These are phyloP conservation scores for Ascomycota sp. DNA, from an alignment of 2,329 filamentous ascomycete species.

Conservation along the genomic window DNA sequence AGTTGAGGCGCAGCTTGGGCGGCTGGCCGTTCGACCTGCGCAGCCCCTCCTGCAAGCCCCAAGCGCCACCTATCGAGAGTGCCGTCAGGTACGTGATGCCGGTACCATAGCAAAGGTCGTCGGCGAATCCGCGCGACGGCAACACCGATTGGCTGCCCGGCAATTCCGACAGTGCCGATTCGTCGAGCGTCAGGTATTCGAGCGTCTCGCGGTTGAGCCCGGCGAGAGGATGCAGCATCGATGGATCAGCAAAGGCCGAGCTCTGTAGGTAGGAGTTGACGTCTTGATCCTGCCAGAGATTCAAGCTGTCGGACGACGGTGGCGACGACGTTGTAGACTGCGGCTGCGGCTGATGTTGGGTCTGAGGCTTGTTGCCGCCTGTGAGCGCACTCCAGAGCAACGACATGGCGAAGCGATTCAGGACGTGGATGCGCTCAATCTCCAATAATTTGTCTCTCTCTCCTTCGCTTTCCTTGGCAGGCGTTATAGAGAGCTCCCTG, in stretches of 20 bases:
- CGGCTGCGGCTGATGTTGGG: slow-evolving; percentile 13
- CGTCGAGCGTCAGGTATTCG: slow-evolving; percentile 89
- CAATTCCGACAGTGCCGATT: slow-evolving; percentile 68
- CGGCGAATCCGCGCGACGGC: slow-evolving; percentile 89
- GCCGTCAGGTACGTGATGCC: slow-evolving; percentile 87
- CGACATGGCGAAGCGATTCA: too few relatives aligned
- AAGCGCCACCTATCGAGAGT: slow-evolving; percentile 66
- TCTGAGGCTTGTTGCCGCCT: slow-evolving; percentile 32
- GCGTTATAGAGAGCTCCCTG: too few relatives aligned
- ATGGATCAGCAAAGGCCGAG: slow-evolving; percentile 63
- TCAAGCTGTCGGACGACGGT: slow-evolving; percentile 33
- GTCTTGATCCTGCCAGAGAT: slow-evolving; percentile 55
- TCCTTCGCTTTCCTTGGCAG: too few relatives aligned
- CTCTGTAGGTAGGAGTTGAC: slow-evolving; percentile 70
- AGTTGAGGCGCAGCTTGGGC: slow-evolving; percentile 83
- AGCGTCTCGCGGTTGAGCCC: slow-evolving; percentile 83
- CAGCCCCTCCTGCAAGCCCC: slow-evolving; percentile 82
- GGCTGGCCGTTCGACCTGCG: slow-evolving; percentile 56
- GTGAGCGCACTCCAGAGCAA: slow-evolving; percentile 41
- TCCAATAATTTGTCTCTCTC: too few relatives aligned
- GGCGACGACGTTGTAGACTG: slow-evolving; percentile 8
- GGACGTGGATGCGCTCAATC: too few relatives aligned
- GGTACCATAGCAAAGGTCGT: slow-evolving; percentile 94
- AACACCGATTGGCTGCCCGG: slow-evolving; percentile 74
- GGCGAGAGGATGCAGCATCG: slow-evolving; percentile 77